A percentile compares a stretch with the other conserved stretches of the same genome.
Conservation (phyloP, 164 flowering plant species). For the Vitis riparia region DNA sequence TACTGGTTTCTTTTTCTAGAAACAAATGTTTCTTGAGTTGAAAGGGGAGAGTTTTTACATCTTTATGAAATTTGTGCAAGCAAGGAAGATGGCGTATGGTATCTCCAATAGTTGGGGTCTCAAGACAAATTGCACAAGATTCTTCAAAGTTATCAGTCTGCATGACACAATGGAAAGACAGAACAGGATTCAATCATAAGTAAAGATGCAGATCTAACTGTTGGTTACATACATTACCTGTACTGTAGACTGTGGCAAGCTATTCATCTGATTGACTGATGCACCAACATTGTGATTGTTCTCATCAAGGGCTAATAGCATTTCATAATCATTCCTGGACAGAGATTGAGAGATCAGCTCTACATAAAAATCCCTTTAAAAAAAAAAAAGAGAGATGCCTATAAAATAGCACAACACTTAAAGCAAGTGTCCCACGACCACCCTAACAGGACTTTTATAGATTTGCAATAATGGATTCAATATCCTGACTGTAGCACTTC, state of each 20-base stretch:
- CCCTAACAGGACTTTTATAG: not conserved
- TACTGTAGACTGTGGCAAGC: slow-evolving; percentile 74
- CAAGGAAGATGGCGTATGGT: slow-evolving; percentile 94
- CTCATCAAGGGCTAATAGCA: slow-evolving; percentile 88
- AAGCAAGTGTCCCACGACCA: not conserved
- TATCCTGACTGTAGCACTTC: too few species aligned
- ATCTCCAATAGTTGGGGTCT: slow-evolving; percentile 73
- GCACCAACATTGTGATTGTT: slow-evolving; percentile 75
- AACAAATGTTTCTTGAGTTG: not conserved
- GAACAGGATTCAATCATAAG: not conserved
- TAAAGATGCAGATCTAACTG: not conserved
- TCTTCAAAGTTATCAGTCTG: slow-evolving; percentile 69
- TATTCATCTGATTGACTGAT: slow-evolving; percentile 55
- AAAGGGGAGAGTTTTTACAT: slow-evolving; percentile 37
- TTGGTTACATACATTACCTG: slow-evolving; percentile 43
- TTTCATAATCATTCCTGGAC: slow-evolving; percentile 89
- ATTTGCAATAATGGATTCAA: too few species aligned
- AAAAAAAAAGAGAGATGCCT: not conserved
- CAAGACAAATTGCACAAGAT: slow-evolving; percentile 88
- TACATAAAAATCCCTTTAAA: not conserved
- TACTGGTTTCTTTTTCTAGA: not conserved
- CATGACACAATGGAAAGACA: slow-evolving; percentile 1
- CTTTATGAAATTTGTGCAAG: slow-evolving; percentile 96
- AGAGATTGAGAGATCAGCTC: too few species aligned
- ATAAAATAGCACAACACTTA: not conserved